A percentile compares a stretch with the other conserved stretches of the same genome.
Conservation (phyloP, 73 alveolate genomes). For the Tetrahymena elliotti region DNA sequence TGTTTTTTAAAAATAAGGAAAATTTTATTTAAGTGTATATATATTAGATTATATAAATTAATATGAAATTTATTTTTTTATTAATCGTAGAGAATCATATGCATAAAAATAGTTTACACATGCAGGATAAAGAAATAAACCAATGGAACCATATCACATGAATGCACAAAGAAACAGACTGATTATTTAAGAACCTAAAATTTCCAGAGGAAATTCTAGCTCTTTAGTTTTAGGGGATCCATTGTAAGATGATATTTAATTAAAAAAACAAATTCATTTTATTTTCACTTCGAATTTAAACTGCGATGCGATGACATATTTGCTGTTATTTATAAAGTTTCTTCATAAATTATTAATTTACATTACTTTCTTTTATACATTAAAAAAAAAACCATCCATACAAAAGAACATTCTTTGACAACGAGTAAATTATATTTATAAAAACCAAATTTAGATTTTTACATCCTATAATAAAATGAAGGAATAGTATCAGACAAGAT, state of each 20-base stretch:
- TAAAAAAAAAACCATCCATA: background rate
- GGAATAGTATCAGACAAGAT: background rate
- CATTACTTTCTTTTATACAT: background rate
- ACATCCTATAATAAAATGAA: background rate
- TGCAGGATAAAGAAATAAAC: background rate
- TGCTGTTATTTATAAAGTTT: no score
- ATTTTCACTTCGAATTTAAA: background rate
- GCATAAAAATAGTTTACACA: background rate
- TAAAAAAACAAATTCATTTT: no score
- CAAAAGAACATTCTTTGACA: background rate
- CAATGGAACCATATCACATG: background rate
- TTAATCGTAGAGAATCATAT: background rate
- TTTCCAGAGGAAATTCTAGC: background rate
- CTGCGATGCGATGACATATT: background rate
- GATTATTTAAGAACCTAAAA: background rate
- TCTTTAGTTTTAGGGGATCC: background rate
- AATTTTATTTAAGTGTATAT: no score
- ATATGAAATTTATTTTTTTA: no score
- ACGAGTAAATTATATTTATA: background rate
- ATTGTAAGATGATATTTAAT: background rate
- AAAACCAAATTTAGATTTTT: background rate
- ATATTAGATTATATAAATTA: no score
- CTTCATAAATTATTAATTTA: background rate
- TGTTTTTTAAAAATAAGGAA: no score
- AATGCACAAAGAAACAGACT: background rate